These are phyloP conservation scores for Orbilia blumenaviensis DNA, from an alignment of 2,329 filamentous ascomycete genomes.

Conservation along the genomic window DNA sequence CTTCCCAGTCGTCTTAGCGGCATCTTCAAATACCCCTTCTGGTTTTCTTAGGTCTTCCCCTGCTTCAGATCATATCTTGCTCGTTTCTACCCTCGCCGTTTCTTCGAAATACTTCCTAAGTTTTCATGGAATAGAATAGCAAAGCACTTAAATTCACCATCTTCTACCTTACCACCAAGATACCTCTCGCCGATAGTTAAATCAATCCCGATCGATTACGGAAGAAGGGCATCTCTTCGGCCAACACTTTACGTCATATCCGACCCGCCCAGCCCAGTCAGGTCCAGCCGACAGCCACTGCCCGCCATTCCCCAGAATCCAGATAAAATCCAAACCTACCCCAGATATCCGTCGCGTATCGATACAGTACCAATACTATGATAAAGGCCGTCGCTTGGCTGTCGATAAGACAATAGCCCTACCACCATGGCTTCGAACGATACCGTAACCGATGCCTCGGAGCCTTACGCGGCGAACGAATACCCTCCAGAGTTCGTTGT, in stretches of 20 bases:
- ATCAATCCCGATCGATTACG: too few species aligned
- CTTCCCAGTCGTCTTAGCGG: not conserved
- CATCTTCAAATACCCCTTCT: not conserved
- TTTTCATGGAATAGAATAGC: too few species aligned
- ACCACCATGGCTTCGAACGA: constrained; percentile 23
- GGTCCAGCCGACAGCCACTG: constrained; percentile 7
- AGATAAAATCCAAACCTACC: not conserved
- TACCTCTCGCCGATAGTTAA: too few species aligned
- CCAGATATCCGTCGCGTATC: not conserved
- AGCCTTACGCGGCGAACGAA: constrained; percentile 50
- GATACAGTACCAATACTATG: not conserved
- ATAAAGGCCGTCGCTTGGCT: not conserved
- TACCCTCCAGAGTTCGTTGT: constrained; percentile 50
- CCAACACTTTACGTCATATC: constrained; percentile 20
- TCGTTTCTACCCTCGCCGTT: not conserved
- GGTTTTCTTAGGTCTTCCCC: too few species aligned
- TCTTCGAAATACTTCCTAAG: too few species aligned
- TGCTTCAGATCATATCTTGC: not conserved
- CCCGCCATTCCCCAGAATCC: not conserved
- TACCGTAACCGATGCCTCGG: constrained; percentile 43
- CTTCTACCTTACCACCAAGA: too few species aligned
- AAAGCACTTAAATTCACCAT: too few species aligned
- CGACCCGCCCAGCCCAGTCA: not conserved
- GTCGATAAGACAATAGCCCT: too few species aligned
- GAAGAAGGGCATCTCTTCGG: too few species aligned